Conservation (phyloP, 2,329 filamentous ascomycete species). For the Penicillium expansum region DNA sequence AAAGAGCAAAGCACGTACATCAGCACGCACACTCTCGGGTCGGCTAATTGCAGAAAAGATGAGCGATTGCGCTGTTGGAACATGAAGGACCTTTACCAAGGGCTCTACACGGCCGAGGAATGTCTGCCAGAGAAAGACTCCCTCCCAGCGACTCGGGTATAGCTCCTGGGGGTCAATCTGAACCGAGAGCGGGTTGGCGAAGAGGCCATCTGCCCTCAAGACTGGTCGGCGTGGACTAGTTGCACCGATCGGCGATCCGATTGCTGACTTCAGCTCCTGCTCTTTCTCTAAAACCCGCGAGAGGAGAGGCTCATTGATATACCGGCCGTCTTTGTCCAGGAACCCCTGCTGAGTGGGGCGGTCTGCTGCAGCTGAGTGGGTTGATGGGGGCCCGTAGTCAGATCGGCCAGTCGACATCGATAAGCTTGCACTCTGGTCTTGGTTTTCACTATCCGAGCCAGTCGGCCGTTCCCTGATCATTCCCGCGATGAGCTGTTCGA, state of each 20-base stretch:
- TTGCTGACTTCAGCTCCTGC: constrained; percentile 25
- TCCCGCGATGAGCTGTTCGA: constrained; percentile 23
- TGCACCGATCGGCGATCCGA: constrained; percentile 14
- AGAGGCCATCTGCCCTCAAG: constrained; percentile 24
- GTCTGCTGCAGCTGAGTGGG: neutral
- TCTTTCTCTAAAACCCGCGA: constrained; percentile 29
- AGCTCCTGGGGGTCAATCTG: constrained; percentile 16
- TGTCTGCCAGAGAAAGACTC: constrained; percentile 29
- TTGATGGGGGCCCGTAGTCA: neutral
- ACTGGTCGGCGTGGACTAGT: constrained; percentile 5
- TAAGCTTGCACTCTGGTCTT: neutral
- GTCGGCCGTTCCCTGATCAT: constrained; percentile 4
- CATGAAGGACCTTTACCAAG: constrained; percentile 30
- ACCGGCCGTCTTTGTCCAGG: constrained; percentile 26
- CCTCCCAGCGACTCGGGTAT: constrained; percentile 24
- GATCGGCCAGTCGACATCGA: neutral
- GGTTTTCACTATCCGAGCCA: neutral
- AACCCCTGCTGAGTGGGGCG: constrained; percentile 14
- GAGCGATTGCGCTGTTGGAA: constrained; percentile 26
- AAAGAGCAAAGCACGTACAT: constrained; percentile 27
- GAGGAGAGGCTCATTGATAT: constrained; percentile 31
- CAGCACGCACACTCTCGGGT: constrained; percentile 17
- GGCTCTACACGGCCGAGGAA: constrained; percentile 31
- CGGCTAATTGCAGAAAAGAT: constrained; percentile 31
- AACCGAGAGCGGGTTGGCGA: constrained; percentile 18